These are phyloP conservation scores for Saccharomycopsis hybrid DNA, from an alignment of 1,139 yeast species.

Conservation along the genomic window DNA sequence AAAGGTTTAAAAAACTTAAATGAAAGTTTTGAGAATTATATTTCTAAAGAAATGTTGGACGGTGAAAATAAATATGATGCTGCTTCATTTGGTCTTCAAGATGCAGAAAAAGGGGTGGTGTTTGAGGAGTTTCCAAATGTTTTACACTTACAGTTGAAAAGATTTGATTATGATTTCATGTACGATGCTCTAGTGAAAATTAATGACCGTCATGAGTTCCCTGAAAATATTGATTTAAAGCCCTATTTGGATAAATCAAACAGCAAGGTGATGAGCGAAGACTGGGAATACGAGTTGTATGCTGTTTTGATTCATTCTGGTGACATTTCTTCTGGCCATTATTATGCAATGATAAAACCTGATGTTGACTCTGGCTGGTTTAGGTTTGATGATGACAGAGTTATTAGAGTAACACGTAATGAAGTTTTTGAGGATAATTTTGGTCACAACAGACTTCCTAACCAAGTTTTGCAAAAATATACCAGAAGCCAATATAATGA, in stretches of 20 bases:
- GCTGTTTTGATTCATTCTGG: slow-evolving; percentile 97
- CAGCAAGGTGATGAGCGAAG: slow-evolving; percentile 42
- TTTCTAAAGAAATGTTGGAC: slow-evolving; percentile 80
- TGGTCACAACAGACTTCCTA: slow-evolving; percentile 64
- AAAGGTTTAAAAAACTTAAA: slow-evolving; percentile 68
- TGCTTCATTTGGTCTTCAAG: slow-evolving; percentile 87
- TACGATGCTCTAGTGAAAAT: slow-evolving; percentile 86
- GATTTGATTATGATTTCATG: slow-evolving; percentile 92
- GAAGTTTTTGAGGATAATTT: slow-evolving; percentile 91
- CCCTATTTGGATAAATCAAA: slow-evolving; percentile 67
- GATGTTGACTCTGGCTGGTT: slow-evolving; percentile 68
- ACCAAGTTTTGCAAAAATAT: slow-evolving; percentile 42
- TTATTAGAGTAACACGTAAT: slow-evolving; percentile 73
- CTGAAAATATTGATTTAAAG: slow-evolving; percentile 71
- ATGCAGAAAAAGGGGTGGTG: slow-evolving; percentile 94
- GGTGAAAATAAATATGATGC: slow-evolving; percentile 97
- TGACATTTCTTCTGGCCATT: slow-evolving; percentile 92
- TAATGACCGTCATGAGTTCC: slow-evolving; percentile 89
- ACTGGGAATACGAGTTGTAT: slow-evolving; percentile 77
- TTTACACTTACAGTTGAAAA: slow-evolving; percentile 81
- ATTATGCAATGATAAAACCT: slow-evolving; percentile 90
- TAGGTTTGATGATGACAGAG: slow-evolving; percentile 92
- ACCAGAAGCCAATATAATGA: slow-evolving; percentile 57
- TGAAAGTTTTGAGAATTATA: slow-evolving; percentile 77
- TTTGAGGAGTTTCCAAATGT: slow-evolving; percentile 90